A percentile compares a stretch with the other conserved stretches of the same genome.
phyloP scores from a whole-genome alignment of 1,284 basidiomycete genomes.

The Sporisorium sorghi region DNA sequence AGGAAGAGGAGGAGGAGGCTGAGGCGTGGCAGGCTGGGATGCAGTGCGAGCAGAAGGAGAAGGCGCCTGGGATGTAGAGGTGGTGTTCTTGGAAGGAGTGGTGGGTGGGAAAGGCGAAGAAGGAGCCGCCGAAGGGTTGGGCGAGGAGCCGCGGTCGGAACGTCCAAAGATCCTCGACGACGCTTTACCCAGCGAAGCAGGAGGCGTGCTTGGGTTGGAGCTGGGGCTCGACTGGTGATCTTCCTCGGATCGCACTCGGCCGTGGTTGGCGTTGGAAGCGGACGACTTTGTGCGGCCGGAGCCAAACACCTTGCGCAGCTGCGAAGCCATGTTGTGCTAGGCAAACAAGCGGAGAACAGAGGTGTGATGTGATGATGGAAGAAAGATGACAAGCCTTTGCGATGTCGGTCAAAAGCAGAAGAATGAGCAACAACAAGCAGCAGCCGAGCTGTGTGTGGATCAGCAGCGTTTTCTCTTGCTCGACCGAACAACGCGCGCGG shows the following conservation, averaged over 20 bases:
- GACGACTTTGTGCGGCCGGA: conserved; percentile 50
- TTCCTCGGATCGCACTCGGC: conserved; percentile 33
- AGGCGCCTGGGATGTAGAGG: conserved; percentile 12
- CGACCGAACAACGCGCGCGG: background rate
- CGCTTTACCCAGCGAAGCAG: conserved; percentile 33
- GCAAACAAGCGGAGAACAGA: background rate
- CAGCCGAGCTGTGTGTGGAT: conserved; percentile 8
- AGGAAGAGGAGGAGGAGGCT: conserved; percentile 19
- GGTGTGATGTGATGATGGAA: conserved; percentile 34
- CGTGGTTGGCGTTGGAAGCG: conserved; percentile 31
- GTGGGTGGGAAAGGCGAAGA: conserved; percentile 33
- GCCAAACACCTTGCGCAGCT: conserved; percentile 54
- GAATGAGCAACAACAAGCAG: background rate
- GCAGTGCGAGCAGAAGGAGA: conserved; percentile 14
- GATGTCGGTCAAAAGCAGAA: conserved; percentile 4
- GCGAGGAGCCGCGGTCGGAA: conserved; percentile 37
- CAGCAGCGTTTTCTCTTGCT: conserved; percentile 5
- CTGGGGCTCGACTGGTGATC: conserved; percentile 28
- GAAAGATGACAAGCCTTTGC: conserved; percentile 27
- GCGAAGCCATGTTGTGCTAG: conserved; percentile 48
- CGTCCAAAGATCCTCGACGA: conserved; percentile 38
- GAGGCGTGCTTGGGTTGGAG: conserved; percentile 36
- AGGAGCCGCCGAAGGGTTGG: conserved; percentile 22
- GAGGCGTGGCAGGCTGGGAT: conserved; percentile 12
- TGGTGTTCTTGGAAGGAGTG: conserved; percentile 39